Evolutionary conservation across 331 rosid genomes (phyloP).

Genomic region (Malus hybrid): DNA sequence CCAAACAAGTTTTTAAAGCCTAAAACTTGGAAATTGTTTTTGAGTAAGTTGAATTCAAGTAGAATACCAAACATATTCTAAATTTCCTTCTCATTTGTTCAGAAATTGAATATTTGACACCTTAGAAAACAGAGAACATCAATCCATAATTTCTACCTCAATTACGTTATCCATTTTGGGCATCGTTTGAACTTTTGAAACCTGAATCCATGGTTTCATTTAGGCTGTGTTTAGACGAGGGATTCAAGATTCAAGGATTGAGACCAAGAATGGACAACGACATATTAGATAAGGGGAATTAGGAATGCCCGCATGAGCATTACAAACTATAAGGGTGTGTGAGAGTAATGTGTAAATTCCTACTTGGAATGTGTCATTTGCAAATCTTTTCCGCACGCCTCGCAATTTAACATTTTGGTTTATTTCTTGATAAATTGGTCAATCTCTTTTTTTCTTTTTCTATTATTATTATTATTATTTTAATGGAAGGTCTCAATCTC

Average conservation of each 20-base stretch:
- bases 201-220: neutral
- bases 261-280: too few species aligned
- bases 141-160: neutral
- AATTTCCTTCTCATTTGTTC: neutral
- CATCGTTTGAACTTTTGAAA: neutral
- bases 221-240: neutral
- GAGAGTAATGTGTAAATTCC: neutral
- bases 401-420: neutral
- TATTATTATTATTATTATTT: rapidly evolving
- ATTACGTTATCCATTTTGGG: neutral
- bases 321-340: neutral
- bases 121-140: neutral
- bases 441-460: too few species aligned
- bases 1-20: too few species aligned
- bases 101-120: neutral
- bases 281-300: neutral
- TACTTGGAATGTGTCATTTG: neutral
- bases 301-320: neutral
- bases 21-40: too few species aligned
- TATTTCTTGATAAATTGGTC: neutral
- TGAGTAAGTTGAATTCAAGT: too few species aligned
- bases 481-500: neutral
- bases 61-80: too few species aligned
- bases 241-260: neutral
- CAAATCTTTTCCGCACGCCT: neutral